Evolutionary conservation across 2,329 filamentous ascomycete species (phyloP).

Genomic region (Diaporthe ampelina): DNA sequence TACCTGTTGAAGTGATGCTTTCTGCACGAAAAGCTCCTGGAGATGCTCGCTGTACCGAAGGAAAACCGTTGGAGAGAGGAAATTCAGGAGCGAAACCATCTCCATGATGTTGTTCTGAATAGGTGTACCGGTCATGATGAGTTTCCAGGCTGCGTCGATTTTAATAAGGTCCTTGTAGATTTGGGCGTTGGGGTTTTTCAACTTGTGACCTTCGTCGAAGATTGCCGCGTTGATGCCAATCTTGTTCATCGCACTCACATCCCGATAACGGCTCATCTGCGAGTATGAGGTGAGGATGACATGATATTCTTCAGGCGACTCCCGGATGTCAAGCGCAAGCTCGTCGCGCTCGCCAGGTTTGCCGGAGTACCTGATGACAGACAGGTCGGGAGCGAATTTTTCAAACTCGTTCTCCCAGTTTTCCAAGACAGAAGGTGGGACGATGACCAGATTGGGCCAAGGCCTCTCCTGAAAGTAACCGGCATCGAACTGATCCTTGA

Average conservation of each 20-base stretch:
- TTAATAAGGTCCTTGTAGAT: conserved; percentile 84
- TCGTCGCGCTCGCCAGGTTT: conserved; percentile 75
- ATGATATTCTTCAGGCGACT: conserved; percentile 75
- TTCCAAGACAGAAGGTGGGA: conserved; percentile 92
- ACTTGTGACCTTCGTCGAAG: conserved; percentile 93
- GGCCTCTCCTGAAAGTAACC: conserved; percentile 53
- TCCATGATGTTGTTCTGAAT: conserved; percentile 96
- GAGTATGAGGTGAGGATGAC: conserved; percentile 73
- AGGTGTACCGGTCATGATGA: conserved; percentile 91
- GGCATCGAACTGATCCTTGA: conserved; percentile 74
- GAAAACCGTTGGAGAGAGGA: conserved; percentile 92
- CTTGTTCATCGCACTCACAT: conserved; percentile 64
- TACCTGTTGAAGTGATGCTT: conserved; percentile 85
- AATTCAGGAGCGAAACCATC: conserved; percentile 90
- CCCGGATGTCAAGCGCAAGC: conserved; percentile 76
- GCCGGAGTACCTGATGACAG: conserved; percentile 80
- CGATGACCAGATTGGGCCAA: conserved; percentile 86
- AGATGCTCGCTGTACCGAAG: conserved; percentile 81
- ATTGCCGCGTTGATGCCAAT: conserved; percentile 71
- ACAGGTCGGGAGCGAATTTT: conserved; percentile 84
- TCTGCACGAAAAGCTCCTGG: conserved; percentile 91
- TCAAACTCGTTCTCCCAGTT: conserved; percentile 96
- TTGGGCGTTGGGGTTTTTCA: conserved; percentile 90
- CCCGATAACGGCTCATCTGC: conserved; percentile 67
- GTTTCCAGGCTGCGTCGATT: conserved; percentile 84